A percentile compares a stretch with the other conserved stretches of the same genome.
phyloP scores from a whole-genome alignment of 768 basidiomycete species.

The Hydnomerulius pinastri region DNA sequence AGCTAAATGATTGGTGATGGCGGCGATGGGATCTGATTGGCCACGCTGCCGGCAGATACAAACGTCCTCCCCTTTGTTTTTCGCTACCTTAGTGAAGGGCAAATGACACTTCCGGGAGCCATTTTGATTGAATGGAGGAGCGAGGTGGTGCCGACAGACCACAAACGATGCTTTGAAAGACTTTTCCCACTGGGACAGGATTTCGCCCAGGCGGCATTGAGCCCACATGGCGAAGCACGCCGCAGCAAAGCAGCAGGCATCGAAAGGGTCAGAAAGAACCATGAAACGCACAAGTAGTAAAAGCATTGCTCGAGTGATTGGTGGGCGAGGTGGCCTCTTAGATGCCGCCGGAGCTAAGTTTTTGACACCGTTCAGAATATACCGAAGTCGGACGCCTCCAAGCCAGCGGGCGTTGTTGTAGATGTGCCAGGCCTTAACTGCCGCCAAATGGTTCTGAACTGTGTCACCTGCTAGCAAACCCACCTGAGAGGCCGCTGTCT shows the following conservation, averaged over 20 bases:
- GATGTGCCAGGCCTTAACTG: constrained; percentile 35
- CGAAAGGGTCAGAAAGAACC: too few relatives aligned
- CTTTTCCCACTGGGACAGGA: too few relatives aligned
- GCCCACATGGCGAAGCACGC: too few relatives aligned
- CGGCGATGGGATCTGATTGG: constrained; percentile 18
- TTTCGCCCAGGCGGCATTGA: too few relatives aligned
- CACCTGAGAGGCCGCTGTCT: not conserved
- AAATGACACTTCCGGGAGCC: not conserved
- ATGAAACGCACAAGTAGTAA: too few relatives aligned
- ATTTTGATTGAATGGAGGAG: too few relatives aligned
- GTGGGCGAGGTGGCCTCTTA: too few relatives aligned
- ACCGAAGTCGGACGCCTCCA: constrained; percentile 16
- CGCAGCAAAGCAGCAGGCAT: too few relatives aligned
- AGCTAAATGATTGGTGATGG: constrained; percentile 18
- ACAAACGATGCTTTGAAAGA: too few relatives aligned
- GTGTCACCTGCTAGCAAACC: not conserved
- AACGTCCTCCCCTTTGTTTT: constrained; percentile 32
- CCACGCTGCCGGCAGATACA: constrained; percentile 34
- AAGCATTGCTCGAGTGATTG: too few relatives aligned
- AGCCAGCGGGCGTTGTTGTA: constrained; percentile 25
- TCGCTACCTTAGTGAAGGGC: constrained; percentile 13
- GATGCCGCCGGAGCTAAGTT: not conserved
- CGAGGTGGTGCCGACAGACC: too few relatives aligned
- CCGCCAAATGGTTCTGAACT: not conserved
- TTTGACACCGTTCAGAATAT: constrained; percentile 8